Base-by-base conservation (phyloP, 345 rosid genomes). In the Citrus sp. region DNA sequence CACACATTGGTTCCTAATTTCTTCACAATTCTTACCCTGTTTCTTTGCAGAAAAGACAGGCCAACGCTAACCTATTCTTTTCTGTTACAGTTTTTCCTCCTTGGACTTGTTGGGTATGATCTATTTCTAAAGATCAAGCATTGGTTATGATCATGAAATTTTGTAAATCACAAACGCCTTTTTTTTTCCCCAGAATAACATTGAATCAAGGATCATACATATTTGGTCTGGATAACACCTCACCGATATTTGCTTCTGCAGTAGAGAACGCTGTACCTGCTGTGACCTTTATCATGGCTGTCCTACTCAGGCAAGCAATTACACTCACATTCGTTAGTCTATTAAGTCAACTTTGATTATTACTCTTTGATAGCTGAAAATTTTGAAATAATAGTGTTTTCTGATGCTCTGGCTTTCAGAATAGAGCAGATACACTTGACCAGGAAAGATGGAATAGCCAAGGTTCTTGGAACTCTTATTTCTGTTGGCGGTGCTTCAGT, bases 191-290 rank as follows among this genome's bases (percentile, higher is more conserved):
- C 85, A 88, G 91, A 55, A 87, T 92, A 83, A 86, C 91, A 27
- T 51, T 87, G 56, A 90, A 92, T 80, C 92, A 90, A 87, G 90
- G 85, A 64, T 85, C 89, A 71, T 90, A 92, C 88, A 85, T 90
- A 22, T 82, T 35, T 35, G 92, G 93, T 27, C 77, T 92, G 81
- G 93, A 90, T 77, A 86, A 88, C 68, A 88, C 89, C 4, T 89
- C 95, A 32, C 92, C 93, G 56, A 86, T 90, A 67, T 86, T 91
- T n/a, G 93, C 93, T 67, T 91, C 93, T 74, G 92, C 90, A 9
- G 85, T 91, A 7, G 95, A 91, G 67, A 91, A 91, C 66, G 88
- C 87, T 37, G 93, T 91, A 38, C 95, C 93, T 37, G 93, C 93
- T 66, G 87, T 89, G 72, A 87, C 95, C 28, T 91, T 90, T 60